A percentile compares a stretch with the other conserved stretches of the same genome.
Conservation (phyloP, 129 eudicot species). For the carrot (Daucus carota) region DNA sequence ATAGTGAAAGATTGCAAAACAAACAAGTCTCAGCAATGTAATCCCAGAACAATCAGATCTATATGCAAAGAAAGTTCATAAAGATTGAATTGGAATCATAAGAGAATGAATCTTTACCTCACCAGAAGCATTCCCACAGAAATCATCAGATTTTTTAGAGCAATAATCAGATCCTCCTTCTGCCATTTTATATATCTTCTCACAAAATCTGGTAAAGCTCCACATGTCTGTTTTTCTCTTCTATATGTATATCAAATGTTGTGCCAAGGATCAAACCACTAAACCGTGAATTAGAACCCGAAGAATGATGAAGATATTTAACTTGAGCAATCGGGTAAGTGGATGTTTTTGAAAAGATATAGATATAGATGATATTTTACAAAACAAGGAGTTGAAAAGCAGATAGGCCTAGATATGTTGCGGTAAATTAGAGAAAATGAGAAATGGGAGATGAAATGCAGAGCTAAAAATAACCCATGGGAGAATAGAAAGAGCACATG, state of each 20-base stretch:
- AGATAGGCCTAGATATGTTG: conserved; percentile 25
- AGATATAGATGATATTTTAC: not conserved
- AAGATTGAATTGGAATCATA: too few species aligned
- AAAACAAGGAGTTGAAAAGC: not conserved
- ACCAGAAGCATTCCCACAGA: conserved; percentile 54
- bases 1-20: not conserved
- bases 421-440: not conserved
- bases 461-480: not conserved
- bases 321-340: not conserved
- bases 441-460: not conserved
- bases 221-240: conserved; percentile 20
- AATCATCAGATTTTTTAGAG: conserved; percentile 72
- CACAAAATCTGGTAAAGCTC: conserved; percentile 45
- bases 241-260: not conserved
- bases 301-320: not conserved
- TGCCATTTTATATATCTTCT: conserved; percentile 50
- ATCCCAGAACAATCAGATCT: not conserved
- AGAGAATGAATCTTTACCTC: conserved; percentile 38
- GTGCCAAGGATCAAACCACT: not conserved
- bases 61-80: not conserved
- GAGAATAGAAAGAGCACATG: not conserved
- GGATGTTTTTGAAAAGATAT: not conserved
- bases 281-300: not conserved
- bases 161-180: conserved; percentile 95
- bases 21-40: conserved; percentile 7